These are phyloP conservation scores for Globisporangium paddicum DNA, from an alignment of 352 stramenopile species.

Conservation along the genomic window DNA sequence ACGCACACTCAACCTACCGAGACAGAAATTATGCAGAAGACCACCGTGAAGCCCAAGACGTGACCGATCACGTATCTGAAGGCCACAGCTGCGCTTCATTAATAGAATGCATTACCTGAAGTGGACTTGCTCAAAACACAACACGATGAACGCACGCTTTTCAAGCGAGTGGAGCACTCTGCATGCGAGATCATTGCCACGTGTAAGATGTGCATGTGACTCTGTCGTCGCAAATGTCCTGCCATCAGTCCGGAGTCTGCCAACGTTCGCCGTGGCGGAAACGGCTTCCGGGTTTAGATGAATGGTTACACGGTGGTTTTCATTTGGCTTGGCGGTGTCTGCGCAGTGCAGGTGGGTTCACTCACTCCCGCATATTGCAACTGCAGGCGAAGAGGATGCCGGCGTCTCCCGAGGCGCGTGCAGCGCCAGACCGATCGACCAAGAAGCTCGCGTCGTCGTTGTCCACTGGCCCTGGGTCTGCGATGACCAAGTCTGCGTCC, in stretches of 20 bases:
- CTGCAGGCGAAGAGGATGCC: conserved; percentile 4
- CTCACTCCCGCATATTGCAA: background rate
- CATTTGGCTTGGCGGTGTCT: no score
- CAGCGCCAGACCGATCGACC: background rate
- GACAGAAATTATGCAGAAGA: conserved; percentile 15
- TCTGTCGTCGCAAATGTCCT: background rate
- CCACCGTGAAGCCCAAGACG: background rate
- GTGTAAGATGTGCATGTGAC: background rate
- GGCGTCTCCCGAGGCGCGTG: conserved; percentile 4
- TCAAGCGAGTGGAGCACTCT: background rate
- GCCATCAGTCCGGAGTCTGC: background rate
- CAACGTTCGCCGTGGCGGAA: background rate
- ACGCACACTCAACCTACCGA: background rate
- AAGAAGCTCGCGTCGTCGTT: background rate
- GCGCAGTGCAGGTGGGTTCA: background rate
- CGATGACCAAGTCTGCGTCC: conserved; percentile 15
- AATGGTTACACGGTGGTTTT: background rate
- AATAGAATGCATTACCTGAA: conserved; percentile 29
- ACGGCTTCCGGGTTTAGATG: background rate
- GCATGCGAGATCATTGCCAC: background rate
- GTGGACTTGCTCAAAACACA: no score
- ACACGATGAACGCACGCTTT: background rate
- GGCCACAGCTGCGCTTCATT: conserved; percentile 8
- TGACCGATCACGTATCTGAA: background rate
- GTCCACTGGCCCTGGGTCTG: background rate